Percentiles rank a stretch among this genome's conserved stretches.
phyloP scores from a whole-genome alignment of 2,329 filamentous ascomycete genomes.

The Neodidymelliopsis sp. region DNA sequence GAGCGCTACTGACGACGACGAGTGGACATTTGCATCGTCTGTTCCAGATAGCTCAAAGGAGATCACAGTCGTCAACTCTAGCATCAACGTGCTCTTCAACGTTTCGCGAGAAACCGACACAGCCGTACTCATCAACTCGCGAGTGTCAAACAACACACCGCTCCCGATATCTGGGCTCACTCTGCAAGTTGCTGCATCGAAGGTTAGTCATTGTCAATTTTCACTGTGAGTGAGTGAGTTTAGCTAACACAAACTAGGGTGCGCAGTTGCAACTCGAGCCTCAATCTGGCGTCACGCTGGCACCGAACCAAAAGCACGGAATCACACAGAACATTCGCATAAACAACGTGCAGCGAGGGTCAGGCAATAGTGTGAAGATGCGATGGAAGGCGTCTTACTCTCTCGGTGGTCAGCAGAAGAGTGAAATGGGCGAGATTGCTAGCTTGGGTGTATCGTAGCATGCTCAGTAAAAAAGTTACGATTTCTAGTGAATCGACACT shows the following conservation, averaged over 20 bases:
- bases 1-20: conserved; percentile 78
- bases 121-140: conserved; percentile 73
- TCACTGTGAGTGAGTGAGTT: too few species aligned
- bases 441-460: conserved; percentile 75
- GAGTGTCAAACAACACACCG: conserved; percentile 82
- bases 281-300: conserved; percentile 80
- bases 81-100: conserved; percentile 75
- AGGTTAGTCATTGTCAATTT: conserved; percentile 63
- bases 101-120: conserved; percentile 66
- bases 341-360: conserved; percentile 74
- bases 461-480: conserved; percentile 10
- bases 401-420: conserved; percentile 69
- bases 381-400: conserved; percentile 87
- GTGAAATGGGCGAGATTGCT: conserved; percentile 85
- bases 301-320: conserved; percentile 74
- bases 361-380: conserved; percentile 84
- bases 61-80: conserved; percentile 72
- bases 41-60: conserved; percentile 75
- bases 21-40: conserved; percentile 92
- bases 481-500: too few species aligned
- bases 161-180: conserved; percentile 80
- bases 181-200: conserved; percentile 92
- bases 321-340: conserved; percentile 84
- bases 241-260: conserved; percentile 61
- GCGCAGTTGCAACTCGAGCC: conserved; percentile 83